Conservation (phyloP, 345 rosid species). For the Sonneratia caseolaris region DNA sequence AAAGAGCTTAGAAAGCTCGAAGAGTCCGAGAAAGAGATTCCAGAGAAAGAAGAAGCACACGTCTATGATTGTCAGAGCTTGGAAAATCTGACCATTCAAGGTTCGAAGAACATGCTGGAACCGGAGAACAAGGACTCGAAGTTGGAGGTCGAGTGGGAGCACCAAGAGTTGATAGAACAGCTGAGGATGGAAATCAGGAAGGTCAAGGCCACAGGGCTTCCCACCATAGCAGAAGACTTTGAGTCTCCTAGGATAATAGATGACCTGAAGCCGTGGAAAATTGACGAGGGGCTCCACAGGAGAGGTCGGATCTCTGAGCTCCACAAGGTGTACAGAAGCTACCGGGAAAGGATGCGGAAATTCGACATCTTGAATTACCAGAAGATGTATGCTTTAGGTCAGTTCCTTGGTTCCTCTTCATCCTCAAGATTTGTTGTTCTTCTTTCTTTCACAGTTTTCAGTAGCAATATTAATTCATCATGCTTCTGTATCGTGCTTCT, state of each 20-base stretch:
- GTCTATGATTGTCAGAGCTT: neutral
- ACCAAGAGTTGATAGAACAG: conserved; percentile 86
- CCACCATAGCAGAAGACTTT: conserved; percentile 70
- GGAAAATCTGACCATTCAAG: neutral
- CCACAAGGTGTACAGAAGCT: conserved; percentile 79
- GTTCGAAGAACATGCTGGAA: neutral
- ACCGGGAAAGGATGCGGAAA: conserved; percentile 81
- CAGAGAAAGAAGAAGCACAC: neutral
- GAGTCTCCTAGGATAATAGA: conserved; percentile 69
- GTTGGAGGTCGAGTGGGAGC: conserved; percentile 78
- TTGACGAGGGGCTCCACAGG: conserved; percentile 56
- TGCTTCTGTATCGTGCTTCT: neutral
- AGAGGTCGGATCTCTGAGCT: conserved; percentile 63
- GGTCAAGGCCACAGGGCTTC: conserved; percentile 69
- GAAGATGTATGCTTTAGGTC: conserved; percentile 85
- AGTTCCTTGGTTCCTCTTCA: conserved; percentile 15
- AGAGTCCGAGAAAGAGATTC: conserved; percentile 9
- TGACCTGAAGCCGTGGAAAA: conserved; percentile 89
- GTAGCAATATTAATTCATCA: neutral
- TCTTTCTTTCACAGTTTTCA: neutral
- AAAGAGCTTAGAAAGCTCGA: conserved; percentile 14
- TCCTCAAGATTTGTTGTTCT: neutral
- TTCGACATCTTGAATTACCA: conserved; percentile 88
- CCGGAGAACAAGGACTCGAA: conserved; percentile 36
- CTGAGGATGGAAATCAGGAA: conserved; percentile 77